These are phyloP conservation scores for Volvariella surrecta DNA, from an alignment of 1,284 basidiomycete genomes.

Conservation along the genomic window DNA sequence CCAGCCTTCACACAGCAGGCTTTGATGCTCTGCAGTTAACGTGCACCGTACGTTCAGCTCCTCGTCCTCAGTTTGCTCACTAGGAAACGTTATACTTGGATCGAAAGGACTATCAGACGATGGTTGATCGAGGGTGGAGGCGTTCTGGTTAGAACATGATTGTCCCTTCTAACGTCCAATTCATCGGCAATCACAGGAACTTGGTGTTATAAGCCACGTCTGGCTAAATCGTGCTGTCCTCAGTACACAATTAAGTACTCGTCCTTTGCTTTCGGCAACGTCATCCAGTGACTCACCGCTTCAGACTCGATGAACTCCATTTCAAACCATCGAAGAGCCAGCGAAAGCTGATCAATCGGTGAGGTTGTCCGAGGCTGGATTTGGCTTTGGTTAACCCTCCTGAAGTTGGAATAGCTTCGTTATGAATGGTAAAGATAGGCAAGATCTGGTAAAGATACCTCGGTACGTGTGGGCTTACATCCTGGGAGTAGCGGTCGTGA, in stretches of 20 bases:
- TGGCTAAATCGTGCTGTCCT: constrained; percentile 80
- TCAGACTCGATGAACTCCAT: constrained; percentile 61
- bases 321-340: constrained; percentile 79
- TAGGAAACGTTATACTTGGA: constrained; percentile 1
- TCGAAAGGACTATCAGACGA: constrained; percentile 46
- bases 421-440: constrained; percentile 35
- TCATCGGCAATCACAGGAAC: constrained; percentile 28
- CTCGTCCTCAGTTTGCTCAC: not conserved
- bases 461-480: too few relatives aligned
- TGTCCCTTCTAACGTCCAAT: not conserved
- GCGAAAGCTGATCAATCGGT: constrained; percentile 69
- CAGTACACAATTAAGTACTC: constrained; percentile 83
- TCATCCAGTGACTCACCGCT: constrained; percentile 1
- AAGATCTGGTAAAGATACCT: constrained; percentile 20
- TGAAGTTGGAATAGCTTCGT: constrained; percentile 72
- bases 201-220: constrained; percentile 80
- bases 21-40: constrained; percentile 31
- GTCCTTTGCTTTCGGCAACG: constrained; percentile 2
- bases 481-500: too few relatives aligned
- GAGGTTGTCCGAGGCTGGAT: constrained; percentile 8
- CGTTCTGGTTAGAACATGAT: constrained; percentile 48
- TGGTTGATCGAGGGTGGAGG: constrained; percentile 89
- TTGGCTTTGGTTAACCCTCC: not conserved
- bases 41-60: constrained; percentile 35
- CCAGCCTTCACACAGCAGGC: constrained; percentile 25